phyloP scores from a whole-genome alignment of 495 filamentous ascomycete species.

The Penicillium goetzii region DNA sequence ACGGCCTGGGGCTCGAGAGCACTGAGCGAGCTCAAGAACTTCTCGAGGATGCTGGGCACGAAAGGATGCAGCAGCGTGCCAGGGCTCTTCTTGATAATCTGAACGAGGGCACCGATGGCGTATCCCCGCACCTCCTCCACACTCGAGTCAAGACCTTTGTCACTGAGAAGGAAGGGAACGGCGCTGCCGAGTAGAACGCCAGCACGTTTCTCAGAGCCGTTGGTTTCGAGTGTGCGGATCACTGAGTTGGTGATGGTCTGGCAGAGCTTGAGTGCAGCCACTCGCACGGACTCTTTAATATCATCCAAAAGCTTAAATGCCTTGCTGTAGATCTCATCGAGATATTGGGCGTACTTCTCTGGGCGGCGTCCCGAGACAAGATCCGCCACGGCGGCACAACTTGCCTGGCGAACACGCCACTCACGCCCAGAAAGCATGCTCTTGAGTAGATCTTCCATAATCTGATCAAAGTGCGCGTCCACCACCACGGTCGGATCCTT shows the following conservation, averaged over 20 bases:
- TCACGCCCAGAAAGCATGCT: slow-evolving; percentile 80
- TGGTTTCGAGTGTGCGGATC: slow-evolving; percentile 82
- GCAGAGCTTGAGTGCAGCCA: slow-evolving; percentile 78
- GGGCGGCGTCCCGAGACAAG: slow-evolving; percentile 76
- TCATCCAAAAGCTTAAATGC: slow-evolving; percentile 86
- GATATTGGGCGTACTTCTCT: slow-evolving; percentile 78
- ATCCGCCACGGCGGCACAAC: slow-evolving; percentile 87
- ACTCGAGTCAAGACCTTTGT: slow-evolving; percentile 82
- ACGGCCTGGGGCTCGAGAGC: slow-evolving; percentile 83
- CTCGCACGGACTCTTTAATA: slow-evolving; percentile 87
- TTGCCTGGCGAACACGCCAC: slow-evolving; percentile 90
- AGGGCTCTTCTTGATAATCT: slow-evolving; percentile 83
- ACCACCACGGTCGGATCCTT: slow-evolving; percentile 77
- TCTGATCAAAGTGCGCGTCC: slow-evolving; percentile 76
- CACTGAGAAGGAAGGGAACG: slow-evolving; percentile 88
- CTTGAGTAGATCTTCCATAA: slow-evolving; percentile 82
- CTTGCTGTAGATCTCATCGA: slow-evolving; percentile 79
- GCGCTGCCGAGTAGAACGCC: slow-evolving; percentile 78
- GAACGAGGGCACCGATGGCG: slow-evolving; percentile 73
- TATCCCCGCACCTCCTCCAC: slow-evolving; percentile 81
- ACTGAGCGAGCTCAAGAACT: slow-evolving; percentile 77
- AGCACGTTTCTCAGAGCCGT: slow-evolving; percentile 69
- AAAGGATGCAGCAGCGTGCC: slow-evolving; percentile 74
- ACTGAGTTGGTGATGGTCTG: slow-evolving; percentile 79
- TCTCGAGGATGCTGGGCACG: slow-evolving; percentile 78